Percentiles rank a stretch among this genome's conserved stretches.
These are phyloP conservation scores for Ophiostoma sp. DNA, from an alignment of 2,329 filamentous ascomycete genomes.

Conservation along the genomic window DNA sequence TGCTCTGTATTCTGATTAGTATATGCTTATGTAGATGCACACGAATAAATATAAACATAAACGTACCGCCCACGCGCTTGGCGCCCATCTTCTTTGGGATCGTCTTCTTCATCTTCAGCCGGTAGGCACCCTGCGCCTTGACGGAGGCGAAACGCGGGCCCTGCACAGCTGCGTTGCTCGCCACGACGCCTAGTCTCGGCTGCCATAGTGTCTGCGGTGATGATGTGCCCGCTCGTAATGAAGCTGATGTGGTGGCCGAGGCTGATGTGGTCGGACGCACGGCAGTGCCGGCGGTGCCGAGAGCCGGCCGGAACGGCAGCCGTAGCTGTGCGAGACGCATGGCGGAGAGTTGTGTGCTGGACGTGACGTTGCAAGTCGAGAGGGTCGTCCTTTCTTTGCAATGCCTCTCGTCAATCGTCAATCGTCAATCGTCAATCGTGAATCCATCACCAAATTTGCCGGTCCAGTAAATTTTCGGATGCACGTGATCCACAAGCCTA, in stretches of 20 bases:
- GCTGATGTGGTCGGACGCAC: constrained; percentile 3
- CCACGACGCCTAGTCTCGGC: constrained; percentile 31
- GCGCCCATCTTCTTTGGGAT: constrained; percentile 81
- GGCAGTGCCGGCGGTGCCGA: neutral
- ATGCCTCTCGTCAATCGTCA: neutral
- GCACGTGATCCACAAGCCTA: constrained; percentile 13
- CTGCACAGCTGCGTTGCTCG: constrained; percentile 36
- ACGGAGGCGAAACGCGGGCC: constrained; percentile 53
- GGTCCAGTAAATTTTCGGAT: constrained; percentile 13
- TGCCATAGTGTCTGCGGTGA: constrained; percentile 25
- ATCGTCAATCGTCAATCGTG: neutral
- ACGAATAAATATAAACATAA: neutral
- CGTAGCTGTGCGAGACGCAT: constrained; percentile 47
- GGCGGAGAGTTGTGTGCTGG: constrained; percentile 12
- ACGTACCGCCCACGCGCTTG: constrained; percentile 81
- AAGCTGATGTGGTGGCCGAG: constrained; percentile 7
- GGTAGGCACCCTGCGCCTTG: constrained; percentile 64
- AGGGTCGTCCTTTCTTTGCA: neutral
- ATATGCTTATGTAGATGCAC: neutral
- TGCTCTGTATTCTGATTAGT: constrained; percentile 55
- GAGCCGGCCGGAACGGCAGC: constrained; percentile 43
- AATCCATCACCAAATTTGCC: constrained; percentile 5
- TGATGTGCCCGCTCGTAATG: neutral
- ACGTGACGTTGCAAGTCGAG: neutral
- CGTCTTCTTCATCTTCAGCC: constrained; percentile 54